phyloP scores from a whole-genome alignment of 176 grass and related monocot species.

The Oryza australiensis region DNA sequence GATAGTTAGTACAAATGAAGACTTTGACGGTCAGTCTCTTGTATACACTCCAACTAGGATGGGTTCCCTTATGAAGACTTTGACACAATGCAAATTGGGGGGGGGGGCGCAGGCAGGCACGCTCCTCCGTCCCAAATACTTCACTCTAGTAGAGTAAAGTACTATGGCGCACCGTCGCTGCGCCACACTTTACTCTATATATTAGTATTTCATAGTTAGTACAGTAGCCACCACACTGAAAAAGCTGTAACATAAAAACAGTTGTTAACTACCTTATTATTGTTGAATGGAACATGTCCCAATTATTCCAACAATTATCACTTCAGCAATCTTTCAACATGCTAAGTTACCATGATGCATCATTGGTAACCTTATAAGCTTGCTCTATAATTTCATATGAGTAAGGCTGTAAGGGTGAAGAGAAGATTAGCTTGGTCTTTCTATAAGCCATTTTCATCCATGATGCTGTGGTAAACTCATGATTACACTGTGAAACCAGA shows the following conservation, averaged over 20 bases:
- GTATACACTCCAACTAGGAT: too few species aligned
- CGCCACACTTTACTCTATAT: too few species aligned
- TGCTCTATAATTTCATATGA: neutral
- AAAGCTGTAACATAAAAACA: neutral
- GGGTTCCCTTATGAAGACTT: too few species aligned
- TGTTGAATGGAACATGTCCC: too few species aligned
- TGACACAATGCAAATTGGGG: too few species aligned
- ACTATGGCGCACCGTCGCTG: too few species aligned
- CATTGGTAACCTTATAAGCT: neutral
- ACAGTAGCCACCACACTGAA: neutral
- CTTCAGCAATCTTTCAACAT: neutral
- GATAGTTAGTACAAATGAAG: too few species aligned
- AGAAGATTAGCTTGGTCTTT: neutral
- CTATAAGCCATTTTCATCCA: neutral
- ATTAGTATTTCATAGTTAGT: neutral
- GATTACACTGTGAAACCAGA: conserved; percentile 10
- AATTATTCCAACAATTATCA: neutral
- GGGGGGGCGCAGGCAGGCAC: too few species aligned
- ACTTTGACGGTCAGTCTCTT: too few species aligned
- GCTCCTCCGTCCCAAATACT: too few species aligned
- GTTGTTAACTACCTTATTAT: neutral
- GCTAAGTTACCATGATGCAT: conserved; percentile 5
- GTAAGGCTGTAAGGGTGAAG: neutral
- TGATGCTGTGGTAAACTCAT: neutral
- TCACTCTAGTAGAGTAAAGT: too few species aligned